These are phyloP conservation scores for Purpureocillium takamizusanense DNA, from an alignment of 2,329 filamentous ascomycete species.

Conservation along the genomic window DNA sequence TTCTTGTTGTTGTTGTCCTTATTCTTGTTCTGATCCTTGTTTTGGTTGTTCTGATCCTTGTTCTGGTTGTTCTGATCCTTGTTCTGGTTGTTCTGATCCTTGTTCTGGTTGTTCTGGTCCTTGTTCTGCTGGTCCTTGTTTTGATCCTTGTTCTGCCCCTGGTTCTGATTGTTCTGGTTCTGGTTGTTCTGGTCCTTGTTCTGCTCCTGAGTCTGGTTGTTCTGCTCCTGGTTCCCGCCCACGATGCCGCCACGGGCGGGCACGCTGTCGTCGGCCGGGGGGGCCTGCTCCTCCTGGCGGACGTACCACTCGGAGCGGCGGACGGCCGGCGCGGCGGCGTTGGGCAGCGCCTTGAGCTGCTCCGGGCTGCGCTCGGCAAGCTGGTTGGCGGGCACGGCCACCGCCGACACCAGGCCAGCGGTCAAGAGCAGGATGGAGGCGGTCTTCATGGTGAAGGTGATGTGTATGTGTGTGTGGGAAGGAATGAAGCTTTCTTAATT, in stretches of 20 bases:
- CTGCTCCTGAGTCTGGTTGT: not conserved
- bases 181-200: constrained; percentile 2
- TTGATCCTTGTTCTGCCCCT: too few species aligned
- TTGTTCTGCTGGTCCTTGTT: too few species aligned
- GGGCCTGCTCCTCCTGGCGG: not conserved
- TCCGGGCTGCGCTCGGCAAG: constrained; percentile 7
- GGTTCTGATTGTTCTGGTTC: too few species aligned
- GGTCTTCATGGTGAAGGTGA: constrained; percentile 16
- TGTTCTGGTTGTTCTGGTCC: not conserved
- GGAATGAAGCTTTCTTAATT: too few species aligned
- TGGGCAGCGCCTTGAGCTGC: constrained; percentile 3
- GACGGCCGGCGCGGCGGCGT: constrained; percentile 1
- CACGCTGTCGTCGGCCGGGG: too few species aligned
- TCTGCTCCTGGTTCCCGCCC: not conserved
- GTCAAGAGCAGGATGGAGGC: constrained; percentile 16
- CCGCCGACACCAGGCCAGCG: constrained; percentile 20
- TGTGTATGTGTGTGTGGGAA: not conserved
- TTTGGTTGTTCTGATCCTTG: not conserved
- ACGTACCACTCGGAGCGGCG: constrained; percentile 1
- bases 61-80: not conserved
- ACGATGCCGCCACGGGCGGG: too few species aligned
- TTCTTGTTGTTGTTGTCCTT: constrained; percentile 3
- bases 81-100: not conserved
- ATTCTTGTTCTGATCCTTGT: constrained; percentile 1
- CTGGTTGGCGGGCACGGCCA: constrained; percentile 13